Percentiles rank a stretch among this genome's conserved stretches.
Conservation (phyloP, 306 rosid genomes). For the Castanopsis chinensis region DNA sequence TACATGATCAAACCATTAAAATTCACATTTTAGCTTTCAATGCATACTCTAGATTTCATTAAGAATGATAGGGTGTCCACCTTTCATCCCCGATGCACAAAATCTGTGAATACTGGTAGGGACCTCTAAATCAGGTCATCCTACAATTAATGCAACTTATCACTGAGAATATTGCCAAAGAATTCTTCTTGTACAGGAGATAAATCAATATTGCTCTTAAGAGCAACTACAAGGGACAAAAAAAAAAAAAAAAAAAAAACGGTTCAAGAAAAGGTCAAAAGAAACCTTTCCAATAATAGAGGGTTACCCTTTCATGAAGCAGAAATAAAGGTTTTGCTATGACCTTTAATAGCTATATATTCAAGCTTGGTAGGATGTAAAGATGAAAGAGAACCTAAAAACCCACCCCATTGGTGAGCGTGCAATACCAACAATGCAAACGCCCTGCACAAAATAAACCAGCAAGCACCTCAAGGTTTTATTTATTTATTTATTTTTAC, state of each 20-base stretch:
- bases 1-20: too few species aligned
- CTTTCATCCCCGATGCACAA: slow-evolving; percentile 97
- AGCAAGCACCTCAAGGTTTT: not conserved
- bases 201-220: slow-evolving; percentile 91
- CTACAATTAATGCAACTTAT: slow-evolving; percentile 95
- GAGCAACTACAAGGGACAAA: slow-evolving; percentile 61
- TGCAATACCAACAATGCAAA: slow-evolving; percentile 91
- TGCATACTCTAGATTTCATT: too few species aligned
- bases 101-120: slow-evolving; percentile 95
- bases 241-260: not conserved
- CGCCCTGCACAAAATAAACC: slow-evolving; percentile 53
- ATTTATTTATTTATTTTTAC: too few species aligned
- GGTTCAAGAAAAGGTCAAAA: not conserved
- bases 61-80: slow-evolving; percentile 28
- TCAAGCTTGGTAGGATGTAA: slow-evolving; percentile 90
- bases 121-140: slow-evolving; percentile 72
- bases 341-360: slow-evolving; percentile 84
- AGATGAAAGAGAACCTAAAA: slow-evolving; percentile 88
- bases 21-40: too few species aligned
- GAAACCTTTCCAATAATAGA: not conserved
- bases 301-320: slow-evolving; percentile 2
- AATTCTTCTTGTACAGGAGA: slow-evolving; percentile 82
- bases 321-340: slow-evolving; percentile 1
- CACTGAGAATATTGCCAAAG: slow-evolving; percentile 95
- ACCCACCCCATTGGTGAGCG: slow-evolving; percentile 94